Percentiles rank a stretch among this genome's conserved stretches.
Evolutionary conservation across 179 eudicot species (phyloP).

Genomic region (Carnegiea gigantea): DNA sequence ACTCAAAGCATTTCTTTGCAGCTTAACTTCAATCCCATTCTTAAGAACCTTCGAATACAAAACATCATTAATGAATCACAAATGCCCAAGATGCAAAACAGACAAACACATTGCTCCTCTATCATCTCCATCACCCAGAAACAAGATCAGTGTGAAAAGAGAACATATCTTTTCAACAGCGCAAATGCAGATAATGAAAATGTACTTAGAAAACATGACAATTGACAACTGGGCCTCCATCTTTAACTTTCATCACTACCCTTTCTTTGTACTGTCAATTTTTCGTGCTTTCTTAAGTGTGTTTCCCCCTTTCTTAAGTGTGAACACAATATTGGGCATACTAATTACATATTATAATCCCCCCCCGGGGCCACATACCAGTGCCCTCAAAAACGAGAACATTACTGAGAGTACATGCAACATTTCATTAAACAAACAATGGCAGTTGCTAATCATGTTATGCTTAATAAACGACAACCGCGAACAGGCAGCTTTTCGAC

Average conservation of each 20-base stretch:
- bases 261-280: not conserved
- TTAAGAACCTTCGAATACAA: slow-evolving; percentile 62
- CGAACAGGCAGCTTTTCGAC: slow-evolving; percentile 5
- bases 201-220: not conserved
- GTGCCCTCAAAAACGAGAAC: not conserved
- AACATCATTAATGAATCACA: not conserved
- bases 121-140: not conserved
- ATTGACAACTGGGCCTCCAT: slow-evolving; percentile 11
- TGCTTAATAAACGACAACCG: not conserved
- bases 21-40: slow-evolving; percentile 93
- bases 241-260: not conserved
- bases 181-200: not conserved
- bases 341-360: slow-evolving; percentile 18
- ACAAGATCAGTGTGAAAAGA: not conserved
- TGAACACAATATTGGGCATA: slow-evolving; percentile 1
- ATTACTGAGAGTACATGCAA: not conserved
- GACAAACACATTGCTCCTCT: not conserved
- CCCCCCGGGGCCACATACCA: not conserved
- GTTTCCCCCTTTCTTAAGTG: not conserved
- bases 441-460: slow-evolving; percentile 8
- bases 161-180: not conserved
- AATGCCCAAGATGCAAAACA: not conserved
- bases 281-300: not conserved
- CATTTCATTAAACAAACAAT: not conserved
- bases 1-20: slow-evolving; percentile 90